Conservation (phyloP, 441 rosid species). For the Adansonia rubrostipa region DNA sequence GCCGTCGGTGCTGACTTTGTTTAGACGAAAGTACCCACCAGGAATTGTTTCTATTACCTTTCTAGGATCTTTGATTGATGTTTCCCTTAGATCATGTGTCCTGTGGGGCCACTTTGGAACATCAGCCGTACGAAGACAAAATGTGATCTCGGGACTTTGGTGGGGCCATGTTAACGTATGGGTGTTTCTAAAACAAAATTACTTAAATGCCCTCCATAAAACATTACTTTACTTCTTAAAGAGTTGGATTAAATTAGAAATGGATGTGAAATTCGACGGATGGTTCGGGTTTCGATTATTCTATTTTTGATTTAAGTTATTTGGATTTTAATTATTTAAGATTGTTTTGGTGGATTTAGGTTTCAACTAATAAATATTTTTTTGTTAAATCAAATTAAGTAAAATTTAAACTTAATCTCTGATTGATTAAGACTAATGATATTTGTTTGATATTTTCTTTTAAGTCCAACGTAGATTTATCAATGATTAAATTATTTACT, state of each 20-base stretch:
- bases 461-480: no score
- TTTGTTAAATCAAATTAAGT: neutral
- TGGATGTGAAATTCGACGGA: no score
- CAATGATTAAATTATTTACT: no score
- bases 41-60: constrained; percentile 12
- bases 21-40: constrained; percentile 26
- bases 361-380: neutral
- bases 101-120: constrained; percentile 21
- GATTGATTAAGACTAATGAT: no score
- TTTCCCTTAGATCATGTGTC: constrained; percentile 10
- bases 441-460: no score
- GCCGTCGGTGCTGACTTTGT: constrained; percentile 15
- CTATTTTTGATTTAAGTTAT: neutral
- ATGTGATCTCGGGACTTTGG: neutral
- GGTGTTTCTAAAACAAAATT: neutral
- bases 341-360: neutral
- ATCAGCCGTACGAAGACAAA: constrained; percentile 29
- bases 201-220: neutral
- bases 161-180: neutral
- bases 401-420: neutral
- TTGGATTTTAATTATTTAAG: neutral
- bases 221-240: neutral
- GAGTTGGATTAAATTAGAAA: no score
- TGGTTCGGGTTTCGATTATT: neutral
- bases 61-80: neutral